Evolutionary conservation across 1,284 basidiomycete species (phyloP), one percentile per base, ranked within the genome.

Genomic region (Inonotus obliquus): DNA sequence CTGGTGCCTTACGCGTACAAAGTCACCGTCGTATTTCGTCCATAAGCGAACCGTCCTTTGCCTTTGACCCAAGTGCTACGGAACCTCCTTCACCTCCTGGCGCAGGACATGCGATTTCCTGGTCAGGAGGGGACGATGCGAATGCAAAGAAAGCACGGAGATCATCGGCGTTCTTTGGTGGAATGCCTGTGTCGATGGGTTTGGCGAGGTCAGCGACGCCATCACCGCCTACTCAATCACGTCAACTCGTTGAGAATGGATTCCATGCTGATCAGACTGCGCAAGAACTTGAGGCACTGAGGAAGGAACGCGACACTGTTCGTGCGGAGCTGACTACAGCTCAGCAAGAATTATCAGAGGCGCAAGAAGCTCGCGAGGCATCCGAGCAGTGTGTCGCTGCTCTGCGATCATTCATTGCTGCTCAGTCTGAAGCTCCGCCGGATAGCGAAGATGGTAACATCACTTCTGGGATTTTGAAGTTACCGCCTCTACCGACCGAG

Each of bases 321-420:
- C 85, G 84, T 65, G 71, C 78, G 17, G 82, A 87, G 60, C 73
- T 96, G 39, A 84, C 87, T 38, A 79, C 80, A 41, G 79, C 84
- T 4, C 82, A 83, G 63, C 79, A 82, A 59, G 88, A 92, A 63
- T 75, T 95, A 23, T 74, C 72, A 29, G 93, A 96, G 68, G 81
- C 87, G 1, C 88, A 84, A 62, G 94, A 97, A 72, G 92, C 91
- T 1, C 81, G 85, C 49, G 85, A 91, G 68, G 94, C 94, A 7
- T 91, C 88, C n/a, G 94, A 97, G 66, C 82, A 81, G 1, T 95
- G 92, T 69, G 85, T 91, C 63, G 84, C 83, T 60, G 91, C 90
- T 0, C 76, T 97, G 38, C 81, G 93, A 41, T 89, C 88, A 60
- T 97, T 94, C 70, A 94, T 97, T 67, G 84, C 86, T 23, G 10